Conservation (phyloP, 129 eudicot species). For the Logfia minima region DNA sequence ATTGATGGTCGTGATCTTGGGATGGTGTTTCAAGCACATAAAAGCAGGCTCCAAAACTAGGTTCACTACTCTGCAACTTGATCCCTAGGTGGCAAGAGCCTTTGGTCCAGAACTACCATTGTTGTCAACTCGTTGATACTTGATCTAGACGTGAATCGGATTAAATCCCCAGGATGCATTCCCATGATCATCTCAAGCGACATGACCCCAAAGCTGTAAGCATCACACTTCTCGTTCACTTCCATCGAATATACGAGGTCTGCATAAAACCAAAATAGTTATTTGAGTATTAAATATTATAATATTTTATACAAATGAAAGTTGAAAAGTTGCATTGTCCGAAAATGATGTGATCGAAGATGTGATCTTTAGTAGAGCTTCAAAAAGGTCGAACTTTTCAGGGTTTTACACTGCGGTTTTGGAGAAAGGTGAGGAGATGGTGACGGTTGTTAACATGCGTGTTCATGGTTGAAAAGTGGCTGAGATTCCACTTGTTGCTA, state of each 20-base stretch:
- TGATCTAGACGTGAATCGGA: slow-evolving; percentile 1
- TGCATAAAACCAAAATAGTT: no score
- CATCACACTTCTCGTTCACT: slow-evolving; percentile 25
- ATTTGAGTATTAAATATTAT: not conserved
- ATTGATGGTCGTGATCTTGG: slow-evolving; percentile 38
- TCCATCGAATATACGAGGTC: no score
- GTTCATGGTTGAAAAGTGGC: slow-evolving; percentile 78
- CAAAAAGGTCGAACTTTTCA: slow-evolving; percentile 50
- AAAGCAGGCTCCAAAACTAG: not conserved
- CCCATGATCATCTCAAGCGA: slow-evolving; percentile 32
- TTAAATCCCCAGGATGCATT: slow-evolving; percentile 30
- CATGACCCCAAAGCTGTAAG: slow-evolving; percentile 34
- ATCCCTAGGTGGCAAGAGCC: no score
- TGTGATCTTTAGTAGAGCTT: slow-evolving; percentile 57
- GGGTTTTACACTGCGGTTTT: slow-evolving; percentile 75
- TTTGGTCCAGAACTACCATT: no score
- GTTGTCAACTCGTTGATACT: not conserved
- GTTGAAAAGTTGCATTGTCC: slow-evolving; percentile 10
- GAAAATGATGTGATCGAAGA: slow-evolving; percentile 60
- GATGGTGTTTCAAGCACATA: slow-evolving; percentile 28
- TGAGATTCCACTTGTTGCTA: slow-evolving; percentile 78
- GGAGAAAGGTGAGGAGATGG: slow-evolving; percentile 58
- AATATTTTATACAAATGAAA: not conserved
- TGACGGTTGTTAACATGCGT: slow-evolving; percentile 63
- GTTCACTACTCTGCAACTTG: no score